Evolutionary conservation across 2,329 filamentous ascomycete genomes (phyloP), one percentile per base, ranked within the genome.

Genomic region (Aspergillus jensenii): DNA sequence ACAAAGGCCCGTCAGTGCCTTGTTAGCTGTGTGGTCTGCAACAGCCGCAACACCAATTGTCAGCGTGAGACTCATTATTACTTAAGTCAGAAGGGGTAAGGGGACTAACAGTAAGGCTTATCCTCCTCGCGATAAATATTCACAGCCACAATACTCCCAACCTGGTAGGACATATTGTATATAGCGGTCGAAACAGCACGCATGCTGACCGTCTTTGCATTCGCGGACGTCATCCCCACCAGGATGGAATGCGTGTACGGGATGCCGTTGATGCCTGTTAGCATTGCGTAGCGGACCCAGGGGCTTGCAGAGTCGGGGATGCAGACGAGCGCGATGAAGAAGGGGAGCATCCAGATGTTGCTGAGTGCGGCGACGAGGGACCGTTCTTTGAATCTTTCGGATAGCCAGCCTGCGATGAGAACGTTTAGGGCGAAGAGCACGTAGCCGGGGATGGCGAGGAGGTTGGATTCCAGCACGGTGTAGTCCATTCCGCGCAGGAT

Each of bases 381-480:
- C 6, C 52, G 43, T 12, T 54, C 52, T 31, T 54, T 46, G 43
- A 54, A 44, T 47, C 41, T 54, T 21, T 54, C 52, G 6, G 52
- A 54, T 4, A 54, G 43, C 52, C 52, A 54, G 11, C 52, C 52
- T 6, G 52, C 43, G 19, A 44, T 33, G 1, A 54, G 52, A 4
- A 54, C 33, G 52, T 54, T 54, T 4, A 54, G 7, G 1, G 52
- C 33, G 52, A 54, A 54, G 3, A 49, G 8, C 12, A 49, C 27
- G n/a, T 53, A 48, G 27, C 50, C 45, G 0, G 56, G 56, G 39
- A 58, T 58, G 0, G 56, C 46, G 44, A 58, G 56, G 37, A 58
- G 76, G 63, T 87, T 88, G 48, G 80, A 81, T 37, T 81, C 71
- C 66, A 87, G 81, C 0, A 81, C 83, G 51, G 72, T 71, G 72